Percentiles rank a stretch among this genome's conserved stretches.
Conservation (phyloP, 225 moss, liverwort and hornwort genomes). For the Marchantia polymorpha region DNA sequence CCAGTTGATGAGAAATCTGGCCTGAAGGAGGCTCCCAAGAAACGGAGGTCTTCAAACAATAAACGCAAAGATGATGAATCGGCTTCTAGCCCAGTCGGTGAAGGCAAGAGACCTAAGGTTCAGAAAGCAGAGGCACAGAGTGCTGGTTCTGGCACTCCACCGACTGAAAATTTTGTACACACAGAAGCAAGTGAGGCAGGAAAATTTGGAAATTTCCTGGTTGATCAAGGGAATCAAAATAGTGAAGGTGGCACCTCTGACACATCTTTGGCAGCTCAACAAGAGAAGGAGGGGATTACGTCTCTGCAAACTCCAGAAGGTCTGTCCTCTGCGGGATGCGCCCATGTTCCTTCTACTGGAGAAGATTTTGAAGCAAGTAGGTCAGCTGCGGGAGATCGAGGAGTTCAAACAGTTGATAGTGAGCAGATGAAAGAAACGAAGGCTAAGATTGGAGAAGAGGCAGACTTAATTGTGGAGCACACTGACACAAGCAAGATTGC, state of each 20-base stretch:
- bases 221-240: not conserved
- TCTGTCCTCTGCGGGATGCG: not conserved
- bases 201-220: conserved; percentile 2
- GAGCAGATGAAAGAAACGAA: not conserved
- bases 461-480: not conserved
- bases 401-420: not conserved
- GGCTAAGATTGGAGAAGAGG: not conserved
- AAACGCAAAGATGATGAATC: conserved; percentile 54
- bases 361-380: not conserved
- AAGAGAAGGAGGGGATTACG: conserved; percentile 11
- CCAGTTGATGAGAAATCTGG: conserved; percentile 40
- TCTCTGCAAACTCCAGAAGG: not conserved
- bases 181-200: conserved; percentile 25
- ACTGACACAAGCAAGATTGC: conserved; percentile 17
- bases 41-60: conserved; percentile 46
- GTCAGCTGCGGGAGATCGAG: not conserved
- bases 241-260: conserved; percentile 11
- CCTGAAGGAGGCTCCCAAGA: conserved; percentile 47
- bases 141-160: conserved; percentile 7
- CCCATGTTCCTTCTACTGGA: not conserved
- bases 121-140: conserved; percentile 26
- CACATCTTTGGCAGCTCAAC: conserved; percentile 14
- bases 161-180: conserved; percentile 11
- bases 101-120: conserved; percentile 25
- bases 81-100: conserved; percentile 16